phyloP scores from a whole-genome alignment of 1,139 yeast species.

The Arxiozyma heterogenica region DNA sequence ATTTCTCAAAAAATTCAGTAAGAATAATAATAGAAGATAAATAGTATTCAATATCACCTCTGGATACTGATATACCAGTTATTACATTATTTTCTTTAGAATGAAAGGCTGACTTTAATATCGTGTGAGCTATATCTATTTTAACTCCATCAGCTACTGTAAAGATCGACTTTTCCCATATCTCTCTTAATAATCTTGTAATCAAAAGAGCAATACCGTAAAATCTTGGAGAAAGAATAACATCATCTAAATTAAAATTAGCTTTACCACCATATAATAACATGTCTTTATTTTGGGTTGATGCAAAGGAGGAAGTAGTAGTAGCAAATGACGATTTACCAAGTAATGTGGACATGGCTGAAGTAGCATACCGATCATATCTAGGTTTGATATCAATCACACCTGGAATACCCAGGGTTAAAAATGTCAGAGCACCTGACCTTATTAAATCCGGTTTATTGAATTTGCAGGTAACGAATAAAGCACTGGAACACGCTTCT shows the following conservation, averaged over 20 bases:
- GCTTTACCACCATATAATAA: conserved; percentile 7
- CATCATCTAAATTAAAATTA: conserved; percentile 48
- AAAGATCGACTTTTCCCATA: conserved; percentile 72
- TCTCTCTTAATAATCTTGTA: conserved; percentile 65
- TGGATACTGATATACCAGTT: conserved; percentile 35
- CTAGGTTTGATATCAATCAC: conserved; percentile 32
- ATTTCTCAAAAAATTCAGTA: conserved; percentile 46
- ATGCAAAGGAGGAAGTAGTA: conserved; percentile 14
- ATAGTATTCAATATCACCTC: conserved; percentile 52
- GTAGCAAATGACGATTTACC: conserved; percentile 19
- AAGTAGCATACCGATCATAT: conserved; percentile 26
- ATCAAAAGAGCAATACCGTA: conserved; percentile 81
- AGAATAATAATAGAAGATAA: conserved; percentile 51
- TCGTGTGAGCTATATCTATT: conserved; percentile 22
- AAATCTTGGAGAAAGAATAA: conserved; percentile 80
- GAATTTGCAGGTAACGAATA: conserved; percentile 71
- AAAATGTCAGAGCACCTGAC: conserved; percentile 33
- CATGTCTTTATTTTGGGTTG: conserved; percentile 6
- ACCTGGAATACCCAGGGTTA: conserved; percentile 34
- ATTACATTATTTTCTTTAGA: conserved; percentile 16
- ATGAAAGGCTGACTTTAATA: conserved; percentile 8
- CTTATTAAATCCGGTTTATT: conserved; percentile 46
- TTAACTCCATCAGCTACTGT: conserved; percentile 38
- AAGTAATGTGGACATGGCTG: conserved; percentile 25
- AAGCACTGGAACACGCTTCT: conserved; percentile 82